Conservation (phyloP, 176 grass and related monocot genomes). For the Rhynchospora breviuscula region DNA sequence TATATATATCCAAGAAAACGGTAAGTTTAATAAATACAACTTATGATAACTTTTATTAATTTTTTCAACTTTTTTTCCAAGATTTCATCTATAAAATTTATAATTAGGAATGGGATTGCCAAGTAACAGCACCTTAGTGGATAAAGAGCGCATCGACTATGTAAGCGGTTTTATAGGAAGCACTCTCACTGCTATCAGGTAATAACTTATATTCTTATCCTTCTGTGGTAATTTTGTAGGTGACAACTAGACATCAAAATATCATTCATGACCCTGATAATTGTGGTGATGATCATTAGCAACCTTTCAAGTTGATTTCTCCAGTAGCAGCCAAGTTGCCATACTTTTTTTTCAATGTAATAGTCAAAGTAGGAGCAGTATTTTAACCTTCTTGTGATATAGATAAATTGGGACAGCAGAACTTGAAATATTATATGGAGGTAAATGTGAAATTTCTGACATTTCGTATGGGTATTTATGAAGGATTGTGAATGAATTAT, state of each 20-base stretch:
- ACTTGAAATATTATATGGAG: neutral
- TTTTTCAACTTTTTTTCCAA: neutral
- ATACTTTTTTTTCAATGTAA: too few relatives aligned
- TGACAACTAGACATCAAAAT: neutral
- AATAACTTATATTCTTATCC: neutral
- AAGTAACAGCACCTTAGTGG: constrained; percentile 21
- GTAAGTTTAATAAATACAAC: constrained; percentile 10
- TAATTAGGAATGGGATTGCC: constrained; percentile 31
- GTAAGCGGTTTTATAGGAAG: constrained; percentile 32
- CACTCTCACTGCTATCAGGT: constrained; percentile 43
- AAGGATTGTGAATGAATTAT: neutral
- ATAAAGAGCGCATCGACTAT: constrained; percentile 31
- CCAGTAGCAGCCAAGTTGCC: neutral
- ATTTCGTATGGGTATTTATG: neutral
- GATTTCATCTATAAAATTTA: neutral
- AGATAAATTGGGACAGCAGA: too few relatives aligned
- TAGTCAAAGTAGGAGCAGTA: neutral
- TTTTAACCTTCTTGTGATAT: neutral
- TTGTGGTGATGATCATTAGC: neutral
- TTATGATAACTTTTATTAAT: neutral
- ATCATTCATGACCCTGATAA: neutral
- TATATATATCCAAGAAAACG: constrained; percentile 55
- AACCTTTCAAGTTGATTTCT: neutral
- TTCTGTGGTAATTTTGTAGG: neutral
- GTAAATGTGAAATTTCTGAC: neutral